Evolutionary conservation across 2,329 filamentous ascomycete genomes (phyloP).

Genomic region (Ampelomyces quisqualis): DNA sequence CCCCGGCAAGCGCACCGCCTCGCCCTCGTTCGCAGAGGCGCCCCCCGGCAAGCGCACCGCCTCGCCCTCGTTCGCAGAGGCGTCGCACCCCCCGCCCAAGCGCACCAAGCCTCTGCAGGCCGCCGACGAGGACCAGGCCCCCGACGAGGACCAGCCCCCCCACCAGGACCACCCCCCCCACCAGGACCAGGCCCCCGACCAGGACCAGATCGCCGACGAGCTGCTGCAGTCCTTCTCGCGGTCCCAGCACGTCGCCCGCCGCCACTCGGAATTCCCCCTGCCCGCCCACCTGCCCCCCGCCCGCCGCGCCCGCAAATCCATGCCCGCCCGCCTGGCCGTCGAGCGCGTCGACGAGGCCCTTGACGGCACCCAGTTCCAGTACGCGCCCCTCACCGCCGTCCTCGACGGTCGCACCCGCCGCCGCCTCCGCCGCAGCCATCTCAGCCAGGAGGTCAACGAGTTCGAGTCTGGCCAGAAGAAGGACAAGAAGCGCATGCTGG

Average conservation of each 20-base stretch:
- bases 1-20: constrained; percentile 32
- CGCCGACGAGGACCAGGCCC: constrained; percentile 32
- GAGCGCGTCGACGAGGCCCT: constrained; percentile 28
- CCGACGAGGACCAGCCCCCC: constrained; percentile 35
- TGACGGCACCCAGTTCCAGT: constrained; percentile 33
- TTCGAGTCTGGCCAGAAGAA: constrained; percentile 43
- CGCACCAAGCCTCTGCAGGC: constrained; percentile 36
- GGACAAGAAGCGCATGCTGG: constrained; percentile 41
- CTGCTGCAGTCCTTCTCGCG: constrained; percentile 33
- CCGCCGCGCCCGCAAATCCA: constrained; percentile 37
- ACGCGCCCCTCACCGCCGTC: constrained; percentile 36
- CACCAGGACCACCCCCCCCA: no score
- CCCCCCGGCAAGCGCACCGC: constrained; percentile 31
- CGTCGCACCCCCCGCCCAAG: constrained; percentile 34
- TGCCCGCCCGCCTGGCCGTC: constrained; percentile 38
- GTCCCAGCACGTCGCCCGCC: constrained; percentile 28
- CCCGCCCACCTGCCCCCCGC: constrained; percentile 33
- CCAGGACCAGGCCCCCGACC: constrained; percentile 30
- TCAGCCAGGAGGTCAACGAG: constrained; percentile 46
- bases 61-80: constrained; percentile 31
- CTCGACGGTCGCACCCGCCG: constrained; percentile 39
- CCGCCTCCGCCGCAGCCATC: constrained; percentile 45
- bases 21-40: no score
- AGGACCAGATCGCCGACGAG: constrained; percentile 39
- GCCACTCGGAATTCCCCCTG: constrained; percentile 39